phyloP scores from a whole-genome alignment of 2,329 filamentous ascomycete species.

The Monilinia vaccinii-corymbosi region DNA sequence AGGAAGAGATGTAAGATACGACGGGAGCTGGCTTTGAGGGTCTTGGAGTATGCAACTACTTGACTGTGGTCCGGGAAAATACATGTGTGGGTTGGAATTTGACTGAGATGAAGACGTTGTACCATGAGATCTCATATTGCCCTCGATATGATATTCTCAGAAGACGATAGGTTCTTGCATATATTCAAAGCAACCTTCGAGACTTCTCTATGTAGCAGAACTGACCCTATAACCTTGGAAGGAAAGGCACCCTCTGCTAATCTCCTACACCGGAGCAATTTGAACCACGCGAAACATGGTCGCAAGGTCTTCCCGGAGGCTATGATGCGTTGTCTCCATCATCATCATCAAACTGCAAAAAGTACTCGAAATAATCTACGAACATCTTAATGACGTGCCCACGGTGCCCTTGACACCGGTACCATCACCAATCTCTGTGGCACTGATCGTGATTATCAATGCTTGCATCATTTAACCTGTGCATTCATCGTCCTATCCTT shows the following conservation, averaged over 20 bases:
- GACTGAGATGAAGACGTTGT: background rate
- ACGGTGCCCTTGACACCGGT: background rate
- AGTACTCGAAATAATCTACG: background rate
- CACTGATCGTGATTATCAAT: background rate
- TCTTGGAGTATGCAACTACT: background rate
- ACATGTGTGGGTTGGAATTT: background rate
- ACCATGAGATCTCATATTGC: background rate
- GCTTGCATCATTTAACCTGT: background rate
- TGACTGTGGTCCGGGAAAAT: background rate
- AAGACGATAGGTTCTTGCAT: background rate
- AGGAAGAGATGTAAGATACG: background rate
- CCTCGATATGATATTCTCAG: background rate
- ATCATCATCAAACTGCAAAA: background rate
- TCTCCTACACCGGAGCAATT: background rate
- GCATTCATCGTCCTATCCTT: background rate
- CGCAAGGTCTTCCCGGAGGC: background rate
- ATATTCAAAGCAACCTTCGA: background rate
- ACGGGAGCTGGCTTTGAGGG: background rate
- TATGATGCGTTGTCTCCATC: background rate
- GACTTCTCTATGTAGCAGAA: background rate
- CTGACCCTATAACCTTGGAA: background rate
- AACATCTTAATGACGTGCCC: background rate
- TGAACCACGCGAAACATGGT: background rate
- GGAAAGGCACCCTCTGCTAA: background rate
- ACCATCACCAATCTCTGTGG: background rate